Base-by-base conservation (phyloP, 306 rosid genomes). In the Pachyrhizus erosus region DNA sequence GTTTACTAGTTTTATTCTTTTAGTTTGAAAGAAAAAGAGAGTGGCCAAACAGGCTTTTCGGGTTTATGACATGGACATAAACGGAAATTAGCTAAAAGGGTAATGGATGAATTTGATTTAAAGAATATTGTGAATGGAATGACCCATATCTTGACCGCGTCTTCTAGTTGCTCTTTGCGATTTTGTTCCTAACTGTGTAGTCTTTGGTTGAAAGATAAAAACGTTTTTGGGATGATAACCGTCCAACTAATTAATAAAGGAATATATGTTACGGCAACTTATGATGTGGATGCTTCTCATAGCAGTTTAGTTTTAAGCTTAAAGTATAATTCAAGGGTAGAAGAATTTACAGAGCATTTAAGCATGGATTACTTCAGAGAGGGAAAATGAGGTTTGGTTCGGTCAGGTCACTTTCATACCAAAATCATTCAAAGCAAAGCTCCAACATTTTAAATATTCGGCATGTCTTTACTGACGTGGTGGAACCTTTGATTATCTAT, bases 391-490 rank as follows among this genome's bases (percentile, higher is more conserved):
- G 23, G 10, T 20, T 33, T 49, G 74, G 69, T 46, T 42, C 45
- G 34, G 66, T 46, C 40, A 57, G 49, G 83, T 77, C 88, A 65
- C 74, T 82, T 65, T 78, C 49, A 46, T 12, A 23, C 39, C n/a
- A 74, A 85, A 82, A 71, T 75, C 33, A 84, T 67, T 29, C 3
- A 80, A 58, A 70, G 24, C 23, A 21, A 55, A 7, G 73, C 64
- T n/a, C 34, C 31, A 29, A 48, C 54, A 70, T 68, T 81, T 45
- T 9, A 84, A 80, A 87, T 77, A 69, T 58, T 14, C 13, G 6
- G 39, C 49, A 60, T 87, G 86, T 87, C 90, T 84, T 81, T 77
- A 45, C 49, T 68, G 86, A 52, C 74, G 76, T 79, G 76, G 71
- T 52, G 88, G 80, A 80, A 84, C 83, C 79, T 83, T 62, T 83